A percentile compares a stretch with the other conserved stretches of the same genome.
Evolutionary conservation across 148 eudicot genomes (phyloP).

Genomic region (Fagopyrum esculentum): DNA sequence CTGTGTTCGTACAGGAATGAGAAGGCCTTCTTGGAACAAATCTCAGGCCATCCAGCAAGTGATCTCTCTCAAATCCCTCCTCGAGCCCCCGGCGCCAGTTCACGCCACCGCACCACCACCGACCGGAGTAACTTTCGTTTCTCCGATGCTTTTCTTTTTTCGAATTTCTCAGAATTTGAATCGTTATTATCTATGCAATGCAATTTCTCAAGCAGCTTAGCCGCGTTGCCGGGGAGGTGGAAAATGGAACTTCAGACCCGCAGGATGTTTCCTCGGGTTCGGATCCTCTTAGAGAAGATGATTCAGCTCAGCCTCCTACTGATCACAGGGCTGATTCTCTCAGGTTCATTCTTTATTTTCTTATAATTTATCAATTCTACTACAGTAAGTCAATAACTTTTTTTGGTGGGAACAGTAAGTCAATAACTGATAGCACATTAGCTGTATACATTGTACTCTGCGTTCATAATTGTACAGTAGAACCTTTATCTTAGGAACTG

Average conservation of each 20-base stretch:
- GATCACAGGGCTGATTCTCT: conserved; percentile 15
- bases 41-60: conserved; percentile 99
- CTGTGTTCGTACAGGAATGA: conserved; percentile 55
- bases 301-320: conserved; percentile 12
- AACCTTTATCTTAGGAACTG: not conserved
- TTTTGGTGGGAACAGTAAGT: too few species aligned
- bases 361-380: not conserved
- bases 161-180: not conserved
- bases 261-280: conserved; percentile 14
- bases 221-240: conserved; percentile 18
- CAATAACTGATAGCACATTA: not conserved
- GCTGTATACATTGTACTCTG: not conserved
- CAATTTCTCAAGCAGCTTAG: conserved; percentile 21
- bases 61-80: conserved; percentile 70
- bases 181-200: not conserved
- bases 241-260: conserved; percentile 22
- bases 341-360: conserved; percentile 20
- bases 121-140: not conserved
- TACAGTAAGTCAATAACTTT: not conserved
- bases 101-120: conserved; percentile 11
- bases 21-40: conserved; percentile 97
- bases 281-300: conserved; percentile 22
- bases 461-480: not conserved
- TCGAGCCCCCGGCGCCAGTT: conserved; percentile 45
- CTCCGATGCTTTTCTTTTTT: conserved; percentile 3